Percentiles rank a stretch among this genome's conserved stretches.
phyloP scores from a whole-genome alignment of 2,329 filamentous ascomycete species.

The Microsporum canis region DNA sequence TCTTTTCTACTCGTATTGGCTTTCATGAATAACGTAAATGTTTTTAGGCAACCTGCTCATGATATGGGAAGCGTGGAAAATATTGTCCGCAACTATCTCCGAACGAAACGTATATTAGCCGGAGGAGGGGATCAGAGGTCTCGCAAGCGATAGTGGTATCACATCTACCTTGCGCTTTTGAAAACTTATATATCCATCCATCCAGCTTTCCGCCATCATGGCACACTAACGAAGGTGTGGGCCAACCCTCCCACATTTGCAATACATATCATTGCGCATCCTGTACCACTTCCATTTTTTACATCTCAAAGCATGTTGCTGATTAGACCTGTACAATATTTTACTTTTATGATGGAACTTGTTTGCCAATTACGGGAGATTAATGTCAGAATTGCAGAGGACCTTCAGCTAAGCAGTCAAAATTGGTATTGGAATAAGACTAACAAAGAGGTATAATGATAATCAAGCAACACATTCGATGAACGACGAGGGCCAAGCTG shows the following conservation, averaged over 20 bases:
- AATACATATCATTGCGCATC: neutral
- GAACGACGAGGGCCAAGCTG: neutral
- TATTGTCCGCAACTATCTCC: conserved; percentile 57
- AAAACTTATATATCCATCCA: neutral
- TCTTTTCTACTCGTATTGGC: neutral
- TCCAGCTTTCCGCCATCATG: neutral
- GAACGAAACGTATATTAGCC: conserved; percentile 38
- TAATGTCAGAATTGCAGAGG: neutral
- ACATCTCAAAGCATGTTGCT: neutral
- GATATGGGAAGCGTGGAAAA: conserved; percentile 78
- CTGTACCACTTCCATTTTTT: neutral
- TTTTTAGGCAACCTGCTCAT: conserved; percentile 57
- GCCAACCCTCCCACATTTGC: neutral
- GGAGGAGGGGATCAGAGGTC: conserved; percentile 17
- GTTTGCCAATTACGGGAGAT: neutral
- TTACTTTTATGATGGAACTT: neutral
- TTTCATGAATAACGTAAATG: neutral
- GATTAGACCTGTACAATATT: conserved; percentile 1
- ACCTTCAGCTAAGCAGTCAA: neutral
- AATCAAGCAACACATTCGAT: neutral
- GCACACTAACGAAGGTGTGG: neutral
- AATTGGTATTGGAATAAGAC: neutral
- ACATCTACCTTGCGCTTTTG: neutral
- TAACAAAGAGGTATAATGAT: neutral
- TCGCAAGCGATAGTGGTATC: neutral